Evolutionary conservation across 192 early-diverging fungal species (phyloP).

Genomic region (Spinellus fusiger): DNA sequence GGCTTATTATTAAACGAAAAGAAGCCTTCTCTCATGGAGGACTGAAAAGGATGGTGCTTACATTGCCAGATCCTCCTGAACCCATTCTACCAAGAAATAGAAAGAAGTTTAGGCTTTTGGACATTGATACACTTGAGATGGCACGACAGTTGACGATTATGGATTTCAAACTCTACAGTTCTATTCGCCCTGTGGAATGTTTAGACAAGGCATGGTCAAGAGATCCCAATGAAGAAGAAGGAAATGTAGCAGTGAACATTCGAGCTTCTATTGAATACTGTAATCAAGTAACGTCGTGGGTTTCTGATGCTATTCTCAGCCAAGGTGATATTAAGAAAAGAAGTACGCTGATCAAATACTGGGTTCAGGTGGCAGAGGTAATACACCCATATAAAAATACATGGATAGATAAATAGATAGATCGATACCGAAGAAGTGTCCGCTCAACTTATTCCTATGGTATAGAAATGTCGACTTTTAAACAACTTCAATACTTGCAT

Average conservation of each 20-base stretch:
- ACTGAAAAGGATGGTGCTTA: constrained; percentile 58
- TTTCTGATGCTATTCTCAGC: constrained; percentile 71
- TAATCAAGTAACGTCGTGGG: constrained; percentile 83
- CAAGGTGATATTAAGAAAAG: constrained; percentile 80
- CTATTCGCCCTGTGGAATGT: constrained; percentile 84
- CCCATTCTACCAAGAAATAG: constrained; percentile 76
- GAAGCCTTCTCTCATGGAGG: constrained; percentile 38
- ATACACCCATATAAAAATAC: not conserved
- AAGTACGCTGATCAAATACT: constrained; percentile 69
- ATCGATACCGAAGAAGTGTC: not conserved
- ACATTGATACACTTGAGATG: constrained; percentile 85
- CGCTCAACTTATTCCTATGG: not conserved
- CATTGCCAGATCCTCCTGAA: constrained; percentile 55
- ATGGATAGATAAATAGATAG: no score
- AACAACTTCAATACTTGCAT: constrained; percentile 94
- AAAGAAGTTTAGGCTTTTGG: constrained; percentile 69
- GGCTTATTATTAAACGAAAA: constrained; percentile 20
- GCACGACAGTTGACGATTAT: constrained; percentile 92
- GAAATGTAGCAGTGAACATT: constrained; percentile 68
- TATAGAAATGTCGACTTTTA: constrained; percentile 57
- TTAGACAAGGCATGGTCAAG: constrained; percentile 83
- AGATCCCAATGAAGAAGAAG: constrained; percentile 54
- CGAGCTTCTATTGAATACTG: constrained; percentile 80
- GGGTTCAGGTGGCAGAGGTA: constrained; percentile 74
- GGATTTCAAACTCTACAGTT: constrained; percentile 72